Percentiles rank a stretch among this genome's conserved stretches.
Evolutionary conservation across 495 filamentous ascomycete genomes (phyloP).

Genomic region (Extremus antarcticus): DNA sequence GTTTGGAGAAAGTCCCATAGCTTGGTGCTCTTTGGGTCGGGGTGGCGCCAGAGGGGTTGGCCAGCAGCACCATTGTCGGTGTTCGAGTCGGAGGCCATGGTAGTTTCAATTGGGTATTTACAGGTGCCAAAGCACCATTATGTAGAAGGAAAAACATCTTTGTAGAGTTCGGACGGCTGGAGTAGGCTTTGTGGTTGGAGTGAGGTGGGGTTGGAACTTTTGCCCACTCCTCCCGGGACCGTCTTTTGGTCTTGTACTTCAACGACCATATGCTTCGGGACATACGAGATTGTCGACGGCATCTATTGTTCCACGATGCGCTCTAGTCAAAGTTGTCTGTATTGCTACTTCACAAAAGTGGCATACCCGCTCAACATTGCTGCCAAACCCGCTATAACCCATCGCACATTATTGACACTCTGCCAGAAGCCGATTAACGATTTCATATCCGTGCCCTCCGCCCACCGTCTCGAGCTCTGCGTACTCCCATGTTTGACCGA

Average conservation of each 20-base stretch:
- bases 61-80: background rate
- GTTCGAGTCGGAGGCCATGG: background rate
- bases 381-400: conserved; percentile 8
- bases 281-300: too few relatives aligned
- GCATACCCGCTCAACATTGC: conserved; percentile 17
- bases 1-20: conserved; percentile 40
- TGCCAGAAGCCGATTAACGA: conserved; percentile 20
- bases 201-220: background rate
- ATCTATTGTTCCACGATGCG: too few relatives aligned
- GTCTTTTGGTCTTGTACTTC: too few relatives aligned
- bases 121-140: background rate
- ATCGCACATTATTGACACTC: conserved; percentile 17
- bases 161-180: background rate
- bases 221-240: too few relatives aligned
- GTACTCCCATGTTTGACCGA: conserved; percentile 18
- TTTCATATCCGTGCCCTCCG: conserved; percentile 20
- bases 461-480: conserved; percentile 15
- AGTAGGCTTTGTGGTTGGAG: background rate
- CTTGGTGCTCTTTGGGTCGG: conserved; percentile 25
- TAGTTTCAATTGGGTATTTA: background rate
- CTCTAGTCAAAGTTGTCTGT: too few relatives aligned
- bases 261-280: too few relatives aligned
- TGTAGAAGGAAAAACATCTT: background rate
- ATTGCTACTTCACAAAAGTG: conserved; percentile 6
- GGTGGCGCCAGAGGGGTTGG: conserved; percentile 41